phyloP scores from a whole-genome alignment of 164 flowering plant species.

The Litsea cubeba region DNA sequence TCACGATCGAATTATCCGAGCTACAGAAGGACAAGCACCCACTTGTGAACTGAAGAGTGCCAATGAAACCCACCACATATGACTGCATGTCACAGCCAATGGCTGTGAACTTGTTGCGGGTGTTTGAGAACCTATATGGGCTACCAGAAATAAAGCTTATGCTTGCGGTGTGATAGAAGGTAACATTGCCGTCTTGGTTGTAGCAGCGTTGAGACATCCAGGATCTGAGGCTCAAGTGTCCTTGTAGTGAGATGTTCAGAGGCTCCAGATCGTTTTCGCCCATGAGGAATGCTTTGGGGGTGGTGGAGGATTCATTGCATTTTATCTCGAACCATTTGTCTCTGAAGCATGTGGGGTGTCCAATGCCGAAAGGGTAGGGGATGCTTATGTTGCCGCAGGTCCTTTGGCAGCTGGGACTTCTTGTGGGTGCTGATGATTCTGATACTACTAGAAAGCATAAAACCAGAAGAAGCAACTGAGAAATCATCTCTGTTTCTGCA shows the following conservation, averaged over 20 bases:
- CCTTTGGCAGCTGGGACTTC: conserved; percentile 4
- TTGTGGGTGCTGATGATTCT: neutral
- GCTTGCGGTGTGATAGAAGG: too few species aligned
- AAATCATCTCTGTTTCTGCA: neutral
- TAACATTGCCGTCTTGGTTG: neutral
- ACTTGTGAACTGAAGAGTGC: neutral
- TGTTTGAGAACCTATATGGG: neutral
- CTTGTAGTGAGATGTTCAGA: conserved; percentile 1
- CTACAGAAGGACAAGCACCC: neutral
- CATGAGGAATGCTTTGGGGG: neutral
- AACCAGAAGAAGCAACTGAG: neutral
- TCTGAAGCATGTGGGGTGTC: neutral
- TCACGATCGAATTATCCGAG: neutral
- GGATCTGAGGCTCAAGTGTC: neutral
- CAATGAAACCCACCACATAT: too few species aligned
- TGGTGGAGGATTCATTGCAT: neutral
- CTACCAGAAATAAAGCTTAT: neutral
- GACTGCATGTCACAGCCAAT: neutral
- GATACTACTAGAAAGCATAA: neutral
- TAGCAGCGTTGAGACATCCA: neutral
- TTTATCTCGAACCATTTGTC: neutral
- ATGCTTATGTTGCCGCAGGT: conserved; percentile 13
- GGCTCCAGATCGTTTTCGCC: neutral
- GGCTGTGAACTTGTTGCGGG: neutral
- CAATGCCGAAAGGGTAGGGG: conserved; percentile 19